phyloP scores from a whole-genome alignment of 305 asterid genomes.

The Nicotiana rustica region DNA sequence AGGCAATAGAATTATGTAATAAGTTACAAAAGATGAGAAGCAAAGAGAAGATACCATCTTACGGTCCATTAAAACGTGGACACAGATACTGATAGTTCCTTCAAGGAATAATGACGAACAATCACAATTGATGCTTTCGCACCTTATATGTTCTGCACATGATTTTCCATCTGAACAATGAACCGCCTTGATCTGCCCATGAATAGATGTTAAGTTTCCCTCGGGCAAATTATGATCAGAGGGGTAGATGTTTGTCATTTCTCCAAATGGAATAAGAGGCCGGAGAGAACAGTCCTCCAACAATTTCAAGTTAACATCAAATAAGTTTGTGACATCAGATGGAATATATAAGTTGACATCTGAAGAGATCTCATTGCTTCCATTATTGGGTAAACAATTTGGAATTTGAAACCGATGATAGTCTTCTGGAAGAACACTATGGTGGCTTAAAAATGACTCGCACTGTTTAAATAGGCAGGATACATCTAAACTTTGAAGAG shows the following conservation, averaged over 20 bases:
- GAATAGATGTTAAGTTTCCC: slow-evolving; percentile 71
- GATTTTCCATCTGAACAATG: slow-evolving; percentile 57
- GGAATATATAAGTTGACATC: slow-evolving; percentile 61
- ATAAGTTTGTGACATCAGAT: slow-evolving; percentile 50
- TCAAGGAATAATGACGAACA: slow-evolving; percentile 51
- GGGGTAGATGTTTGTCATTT: slow-evolving; percentile 42
- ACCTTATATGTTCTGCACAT: slow-evolving; percentile 47
- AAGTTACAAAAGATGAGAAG: slow-evolving; percentile 16
- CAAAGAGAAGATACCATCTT: slow-evolving; percentile 49
- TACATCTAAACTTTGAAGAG: slow-evolving; percentile 51
- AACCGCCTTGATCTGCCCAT: slow-evolving; percentile 67
- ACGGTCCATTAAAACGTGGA: slow-evolving; percentile 66
- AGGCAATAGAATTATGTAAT: not conserved
- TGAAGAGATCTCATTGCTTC: slow-evolving; percentile 47
- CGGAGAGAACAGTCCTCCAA: slow-evolving; percentile 38
- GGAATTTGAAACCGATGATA: slow-evolving; percentile 45
- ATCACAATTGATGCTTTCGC: slow-evolving; percentile 38
- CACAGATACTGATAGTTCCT: slow-evolving; percentile 60
- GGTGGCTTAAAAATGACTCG: slow-evolving; percentile 41
- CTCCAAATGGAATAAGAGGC: slow-evolving; percentile 46
- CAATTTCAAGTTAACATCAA: slow-evolving; percentile 50
- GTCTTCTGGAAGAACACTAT: slow-evolving; percentile 45
- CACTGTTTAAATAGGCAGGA: slow-evolving; percentile 36
- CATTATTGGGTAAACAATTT: slow-evolving; percentile 36
- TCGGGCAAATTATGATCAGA: slow-evolving; percentile 62